A percentile compares a stretch with the other conserved stretches of the same genome.
Evolutionary conservation across 495 filamentous ascomycete species (phyloP).

Genomic region (Penicillium ucsense): DNA sequence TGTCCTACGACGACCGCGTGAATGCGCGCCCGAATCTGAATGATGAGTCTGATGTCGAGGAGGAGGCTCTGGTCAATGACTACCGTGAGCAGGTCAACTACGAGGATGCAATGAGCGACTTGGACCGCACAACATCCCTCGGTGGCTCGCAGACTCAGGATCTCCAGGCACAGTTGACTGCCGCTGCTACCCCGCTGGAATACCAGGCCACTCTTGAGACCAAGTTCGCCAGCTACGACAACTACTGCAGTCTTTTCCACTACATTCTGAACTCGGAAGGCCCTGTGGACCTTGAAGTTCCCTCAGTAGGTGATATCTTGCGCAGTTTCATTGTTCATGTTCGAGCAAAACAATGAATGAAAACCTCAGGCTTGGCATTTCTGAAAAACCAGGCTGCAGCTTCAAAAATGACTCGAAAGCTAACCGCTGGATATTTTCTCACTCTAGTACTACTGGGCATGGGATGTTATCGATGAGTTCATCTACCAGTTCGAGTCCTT

Average conservation of each 20-base stretch:
- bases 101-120: conserved; percentile 71
- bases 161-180: conserved; percentile 79
- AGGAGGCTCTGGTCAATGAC: conserved; percentile 88
- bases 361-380: conserved; percentile 8
- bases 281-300: conserved; percentile 90
- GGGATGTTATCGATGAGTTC: conserved; percentile 99
- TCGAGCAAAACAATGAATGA: conserved; percentile 8
- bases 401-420: too few species aligned
- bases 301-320: conserved; percentile 58
- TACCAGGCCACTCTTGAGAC: conserved; percentile 88
- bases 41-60: conserved; percentile 85
- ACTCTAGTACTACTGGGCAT: conserved; percentile 92
- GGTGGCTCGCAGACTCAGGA: conserved; percentile 53
- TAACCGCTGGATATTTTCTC: neutral
- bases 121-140: conserved; percentile 53
- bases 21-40: conserved; percentile 46
- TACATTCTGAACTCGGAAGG: conserved; percentile 98
- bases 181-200: conserved; percentile 88
- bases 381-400: neutral
- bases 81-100: conserved; percentile 92
- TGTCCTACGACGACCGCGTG: conserved; percentile 44
- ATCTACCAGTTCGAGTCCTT: conserved; percentile 99
- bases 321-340: neutral
- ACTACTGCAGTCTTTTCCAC: conserved; percentile 98
- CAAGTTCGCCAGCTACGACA: conserved; percentile 97